Evolutionary conservation across 805 yeast species (phyloP), one percentile per base, ranked within the genome.

Genomic region (Limtongia smithiae): DNA sequence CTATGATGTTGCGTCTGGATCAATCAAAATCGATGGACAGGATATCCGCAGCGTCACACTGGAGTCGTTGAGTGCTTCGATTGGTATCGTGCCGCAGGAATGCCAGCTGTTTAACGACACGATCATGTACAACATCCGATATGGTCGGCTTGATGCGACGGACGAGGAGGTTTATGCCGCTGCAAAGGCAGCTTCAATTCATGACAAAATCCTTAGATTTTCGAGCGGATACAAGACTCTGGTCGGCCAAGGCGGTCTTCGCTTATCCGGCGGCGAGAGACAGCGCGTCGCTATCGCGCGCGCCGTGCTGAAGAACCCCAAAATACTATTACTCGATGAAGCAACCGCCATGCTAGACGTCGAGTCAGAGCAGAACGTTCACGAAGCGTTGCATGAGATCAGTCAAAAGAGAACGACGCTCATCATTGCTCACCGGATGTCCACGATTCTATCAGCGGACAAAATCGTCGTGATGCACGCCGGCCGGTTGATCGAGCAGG

Each of bases 11-110:
- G 63, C 65, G 14, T 50, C 65, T 0, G 97, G 97, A 17, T 60
- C 68, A 5, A 79, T 90, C 25, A 57, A 68, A 2, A 73, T 90
- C 18, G 90, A 88, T 53, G 80, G 78, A 8, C 77, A 79, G 46
- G 73, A 83, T 52, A 75, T 90, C 50, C 71, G 71, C 33, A 77
- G 79, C 21, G 74, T 85, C 60, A 85, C 84, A 59, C 73, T 90
- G 44, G 81, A 87, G 60, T 76, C 80, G 46, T 80, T 82, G 64
- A 75, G 96, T 45, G 69, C 80, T 25, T 76, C 80, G 49, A 73
- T 87, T 18, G 97, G 97, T 15, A 82, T 86, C 24, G 97, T 90
- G 4, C 90, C 85, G 54, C 97, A 90, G 66, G 97, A 91, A 59
- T 95, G 97, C 2, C 76, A 84, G 57, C 70, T 90, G 36, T 87